Evolutionary conservation across 768 basidiomycete species (phyloP), one percentile per base, ranked within the genome.

Genomic region (Lactarius hatsudake): DNA sequence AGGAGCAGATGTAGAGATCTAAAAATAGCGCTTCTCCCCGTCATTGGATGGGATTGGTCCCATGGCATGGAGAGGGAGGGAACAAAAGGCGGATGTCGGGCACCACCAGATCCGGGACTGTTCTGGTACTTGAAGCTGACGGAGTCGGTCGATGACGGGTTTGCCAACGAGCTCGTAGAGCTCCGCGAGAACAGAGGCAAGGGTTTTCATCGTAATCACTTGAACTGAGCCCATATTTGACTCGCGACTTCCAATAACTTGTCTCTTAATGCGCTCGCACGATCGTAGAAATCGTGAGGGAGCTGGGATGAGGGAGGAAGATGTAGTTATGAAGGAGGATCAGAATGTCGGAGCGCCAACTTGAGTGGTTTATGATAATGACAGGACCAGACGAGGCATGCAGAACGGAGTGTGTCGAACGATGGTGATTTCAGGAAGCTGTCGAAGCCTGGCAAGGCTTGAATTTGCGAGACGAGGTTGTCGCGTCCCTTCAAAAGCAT

Each of bases 41-140:
- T 34, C 68, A 20, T 57, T 17, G 5, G 36, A 48, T 7, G 40
- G 40, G 20, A 66, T 64, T 9, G 62, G 40, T 2, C 63, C 65
- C 28, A 67, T 67, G 17, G 69, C 69, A 26, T 70, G 69, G 18
- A 67, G 45, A 7, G 66, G 69, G 15, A 70, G 62, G 18, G 57
- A 68, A 12, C 40, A 62, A 8, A 70, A 62, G 4, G 17, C 38
- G 1, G 38, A 40, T 5, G 38, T 40, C 15, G 38, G 38, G 15
- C 38, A 40, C 38, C 38, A 40, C 38, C 38, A 40, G 38, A 40
- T 6, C 0, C 38, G 38, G 15, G 38, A 40, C 15, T 40, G 38
- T 5, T 40, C 38, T 40, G 38, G 38, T 15, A 40, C 38, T 40
- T 40, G 12, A 13, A 40, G 38, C 15, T 40, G 0, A 40, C 38